Evolutionary conservation across 495 filamentous ascomycete genomes (phyloP).

Genomic region (Xylaria nigripes): DNA sequence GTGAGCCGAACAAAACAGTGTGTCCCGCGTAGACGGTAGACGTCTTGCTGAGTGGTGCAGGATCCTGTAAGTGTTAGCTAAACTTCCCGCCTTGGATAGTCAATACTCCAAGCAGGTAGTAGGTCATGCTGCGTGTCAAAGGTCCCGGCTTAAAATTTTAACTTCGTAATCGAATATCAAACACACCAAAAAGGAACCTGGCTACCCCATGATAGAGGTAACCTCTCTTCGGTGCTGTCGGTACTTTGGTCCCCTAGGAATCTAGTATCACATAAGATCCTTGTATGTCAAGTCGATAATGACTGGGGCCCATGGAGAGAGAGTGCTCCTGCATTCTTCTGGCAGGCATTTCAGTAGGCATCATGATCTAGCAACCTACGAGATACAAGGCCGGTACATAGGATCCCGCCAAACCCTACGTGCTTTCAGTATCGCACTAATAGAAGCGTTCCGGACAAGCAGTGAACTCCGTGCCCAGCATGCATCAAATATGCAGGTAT

Average conservation of each 20-base stretch:
- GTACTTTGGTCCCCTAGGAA: constrained; percentile 1
- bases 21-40: background rate
- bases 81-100: background rate
- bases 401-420: constrained; percentile 10
- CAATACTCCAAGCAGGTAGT: background rate
- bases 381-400: constrained; percentile 8
- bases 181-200: background rate
- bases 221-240: background rate
- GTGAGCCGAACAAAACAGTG: constrained; percentile 8
- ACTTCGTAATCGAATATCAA: constrained; percentile 1
- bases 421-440: constrained; percentile 9
- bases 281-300: constrained; percentile 7
- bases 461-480: constrained; percentile 20
- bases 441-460: constrained; percentile 11
- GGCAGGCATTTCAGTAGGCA: background rate
- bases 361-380: constrained; percentile 6
- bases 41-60: background rate
- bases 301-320: background rate
- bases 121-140: background rate
- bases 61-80: background rate
- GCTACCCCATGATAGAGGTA: background rate
- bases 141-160: background rate
- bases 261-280: constrained; percentile 10
- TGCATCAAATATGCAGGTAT: constrained; percentile 24
- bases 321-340: constrained; percentile 8